Conservation (phyloP, 2,329 filamentous ascomycete genomes). For the Aspergillus phoenicis region DNA sequence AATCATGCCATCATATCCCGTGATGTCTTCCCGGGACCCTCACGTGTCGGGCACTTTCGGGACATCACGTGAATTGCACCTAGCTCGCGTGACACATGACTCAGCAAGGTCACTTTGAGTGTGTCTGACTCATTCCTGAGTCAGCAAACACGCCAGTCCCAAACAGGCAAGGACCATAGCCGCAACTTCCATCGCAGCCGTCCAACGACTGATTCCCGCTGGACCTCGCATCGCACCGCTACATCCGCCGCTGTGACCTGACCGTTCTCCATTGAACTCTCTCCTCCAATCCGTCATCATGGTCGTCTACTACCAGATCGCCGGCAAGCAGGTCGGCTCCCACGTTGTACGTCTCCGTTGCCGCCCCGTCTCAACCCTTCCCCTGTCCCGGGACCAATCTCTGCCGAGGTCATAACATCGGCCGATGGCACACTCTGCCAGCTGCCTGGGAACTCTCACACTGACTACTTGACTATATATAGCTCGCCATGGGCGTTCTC, state of each 20-base stretch:
- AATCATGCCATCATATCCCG: conserved; percentile 7
- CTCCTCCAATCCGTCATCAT: conserved; percentile 44
- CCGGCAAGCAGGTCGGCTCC: conserved; percentile 56
- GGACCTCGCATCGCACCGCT: conserved; percentile 34
- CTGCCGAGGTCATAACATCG: conserved; percentile 1
- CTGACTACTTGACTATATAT: conserved; percentile 21
- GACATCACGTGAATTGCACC: conserved; percentile 23
- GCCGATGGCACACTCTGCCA: conserved; percentile 7
- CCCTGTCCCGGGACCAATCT: conserved; percentile 17
- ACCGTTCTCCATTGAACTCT: conserved; percentile 14
- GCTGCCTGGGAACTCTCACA: background rate
- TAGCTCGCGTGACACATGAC: conserved; percentile 1
- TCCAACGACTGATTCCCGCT: conserved; percentile 21
- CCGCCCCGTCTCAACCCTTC: conserved; percentile 24
- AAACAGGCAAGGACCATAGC: conserved; percentile 13
- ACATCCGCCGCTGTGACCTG: conserved; percentile 19
- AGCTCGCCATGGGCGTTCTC: conserved; percentile 65
- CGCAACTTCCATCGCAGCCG: conserved; percentile 24
- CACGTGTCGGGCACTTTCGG: conserved; percentile 24
- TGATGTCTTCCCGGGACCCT: conserved; percentile 18
- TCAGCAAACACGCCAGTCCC: conserved; percentile 8
- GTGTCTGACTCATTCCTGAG: conserved; percentile 9
- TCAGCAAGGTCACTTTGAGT: background rate
- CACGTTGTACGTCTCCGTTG: conserved; percentile 49
- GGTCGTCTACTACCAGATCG: conserved; percentile 55